Evolutionary conservation across 352 stramenopile genomes (phyloP).

Genomic region (Phytopythium ostracodes): DNA sequence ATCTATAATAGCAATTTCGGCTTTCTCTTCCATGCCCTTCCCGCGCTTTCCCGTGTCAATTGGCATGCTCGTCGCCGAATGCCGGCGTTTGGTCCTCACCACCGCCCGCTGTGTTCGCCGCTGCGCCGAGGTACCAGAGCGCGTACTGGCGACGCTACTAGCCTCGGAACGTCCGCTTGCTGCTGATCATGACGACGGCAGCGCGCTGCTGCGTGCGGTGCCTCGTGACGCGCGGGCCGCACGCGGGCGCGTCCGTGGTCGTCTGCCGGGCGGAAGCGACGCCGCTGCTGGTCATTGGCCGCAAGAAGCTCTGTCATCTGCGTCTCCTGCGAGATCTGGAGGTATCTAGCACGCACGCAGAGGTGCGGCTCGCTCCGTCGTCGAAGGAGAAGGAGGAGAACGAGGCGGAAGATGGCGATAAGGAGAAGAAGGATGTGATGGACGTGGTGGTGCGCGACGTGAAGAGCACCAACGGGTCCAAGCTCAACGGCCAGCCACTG

Average conservation of each 20-base stretch:
- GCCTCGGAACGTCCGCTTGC: neutral
- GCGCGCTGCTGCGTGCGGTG: conserved; percentile 31
- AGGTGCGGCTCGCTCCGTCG: conserved; percentile 20
- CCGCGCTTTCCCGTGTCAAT: neutral
- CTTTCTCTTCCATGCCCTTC: neutral
- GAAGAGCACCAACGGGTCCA: conserved; percentile 61
- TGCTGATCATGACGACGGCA: neutral
- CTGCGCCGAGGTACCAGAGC: neutral
- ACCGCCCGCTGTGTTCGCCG: neutral
- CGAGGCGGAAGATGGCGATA: neutral
- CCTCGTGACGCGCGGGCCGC: conserved; percentile 22
- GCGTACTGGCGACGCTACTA: neutral
- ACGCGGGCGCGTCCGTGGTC: conserved; percentile 13
- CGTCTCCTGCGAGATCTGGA: conserved; percentile 49
- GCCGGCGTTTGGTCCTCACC: neutral
- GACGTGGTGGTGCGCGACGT: conserved; percentile 22
- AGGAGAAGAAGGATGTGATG: neutral
- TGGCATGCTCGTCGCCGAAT: too few relatives aligned
- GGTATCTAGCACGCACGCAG: conserved; percentile 50
- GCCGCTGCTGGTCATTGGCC: conserved; percentile 31
- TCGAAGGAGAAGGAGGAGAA: neutral
- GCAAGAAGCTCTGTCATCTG: conserved; percentile 44
- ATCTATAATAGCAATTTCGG: neutral
- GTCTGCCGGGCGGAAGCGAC: neutral
- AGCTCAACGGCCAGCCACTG: conserved; percentile 37